Conservation (phyloP, 1,284 basidiomycete genomes). For the Trametes versicolor region DNA sequence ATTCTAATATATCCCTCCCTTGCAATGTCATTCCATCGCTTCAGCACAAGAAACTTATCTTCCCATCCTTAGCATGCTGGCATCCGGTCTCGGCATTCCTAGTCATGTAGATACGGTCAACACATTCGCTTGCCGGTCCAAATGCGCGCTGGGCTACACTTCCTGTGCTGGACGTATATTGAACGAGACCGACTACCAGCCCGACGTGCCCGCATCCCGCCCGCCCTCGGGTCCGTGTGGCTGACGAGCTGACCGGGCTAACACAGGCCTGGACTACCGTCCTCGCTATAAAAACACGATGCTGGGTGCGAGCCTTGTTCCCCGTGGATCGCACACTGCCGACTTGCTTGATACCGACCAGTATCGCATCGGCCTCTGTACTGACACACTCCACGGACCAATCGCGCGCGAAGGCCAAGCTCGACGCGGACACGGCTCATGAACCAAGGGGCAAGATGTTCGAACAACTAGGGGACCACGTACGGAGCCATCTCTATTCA, state of each 20-base stretch:
- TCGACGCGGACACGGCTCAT: not conserved
- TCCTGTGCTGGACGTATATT: not conserved
- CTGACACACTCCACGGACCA: not conserved
- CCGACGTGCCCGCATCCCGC: not conserved
- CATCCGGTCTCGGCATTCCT: too few relatives aligned
- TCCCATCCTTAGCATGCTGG: too few relatives aligned
- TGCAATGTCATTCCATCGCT: not conserved
- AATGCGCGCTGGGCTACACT: too few relatives aligned
- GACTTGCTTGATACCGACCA: not conserved
- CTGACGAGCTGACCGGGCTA: slow-evolving; percentile 18
- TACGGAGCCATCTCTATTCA: not conserved
- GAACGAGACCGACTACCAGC: not conserved
- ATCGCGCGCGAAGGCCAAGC: not conserved
- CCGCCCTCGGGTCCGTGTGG: slow-evolving; percentile 17
- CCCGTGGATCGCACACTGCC: not conserved
- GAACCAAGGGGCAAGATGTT: slow-evolving; percentile 21
- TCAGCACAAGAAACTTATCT: too few relatives aligned
- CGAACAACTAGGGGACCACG: slow-evolving; percentile 21
- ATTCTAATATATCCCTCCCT: slow-evolving; percentile 24
- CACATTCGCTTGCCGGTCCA: too few relatives aligned
- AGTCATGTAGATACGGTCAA: too few relatives aligned
- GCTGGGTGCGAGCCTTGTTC: not conserved
- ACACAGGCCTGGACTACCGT: not conserved
- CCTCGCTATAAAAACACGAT: not conserved
- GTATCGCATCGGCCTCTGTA: not conserved